Conservation (phyloP, 164 flowering plant species). For the Stephania yunnanensis region DNA sequence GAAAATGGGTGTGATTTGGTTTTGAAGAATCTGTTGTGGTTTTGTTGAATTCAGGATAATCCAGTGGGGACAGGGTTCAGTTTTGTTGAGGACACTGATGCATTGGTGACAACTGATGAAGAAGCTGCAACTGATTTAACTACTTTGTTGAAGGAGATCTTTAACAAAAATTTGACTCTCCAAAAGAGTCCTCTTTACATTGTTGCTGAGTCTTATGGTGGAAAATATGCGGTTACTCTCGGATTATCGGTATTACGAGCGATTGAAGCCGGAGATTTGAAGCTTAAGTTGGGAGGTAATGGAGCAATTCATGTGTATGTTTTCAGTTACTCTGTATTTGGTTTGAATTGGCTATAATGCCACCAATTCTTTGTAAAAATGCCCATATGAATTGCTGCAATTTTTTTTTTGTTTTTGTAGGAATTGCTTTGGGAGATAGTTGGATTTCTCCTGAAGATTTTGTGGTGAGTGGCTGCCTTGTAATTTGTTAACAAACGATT, state of each 20-base stretch:
- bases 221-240: constrained; percentile 76
- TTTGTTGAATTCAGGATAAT: constrained; percentile 46
- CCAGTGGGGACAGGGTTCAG: constrained; percentile 96
- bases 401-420: constrained; percentile 24
- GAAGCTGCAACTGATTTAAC: constrained; percentile 78
- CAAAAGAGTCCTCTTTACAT: constrained; percentile 66
- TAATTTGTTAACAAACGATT: neutral
- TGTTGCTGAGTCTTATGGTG: constrained; percentile 93
- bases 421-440: constrained; percentile 81
- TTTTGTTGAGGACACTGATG: constrained; percentile 55
- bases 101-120: constrained; percentile 68
- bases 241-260: constrained; percentile 61
- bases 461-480: constrained; percentile 44
- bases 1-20: neutral
- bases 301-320: neutral
- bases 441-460: constrained; percentile 99
- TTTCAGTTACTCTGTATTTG: neutral
- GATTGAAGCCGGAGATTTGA: constrained; percentile 54
- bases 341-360: neutral
- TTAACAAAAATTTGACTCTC: constrained; percentile 43
- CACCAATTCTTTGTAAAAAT: neutral
- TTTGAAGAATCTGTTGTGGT: neutral
- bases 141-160: constrained; percentile 46
- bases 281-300: constrained; percentile 78
- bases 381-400: neutral